These are phyloP conservation scores for Hypoxylon sp. DNA, from an alignment of 2,329 filamentous ascomycete genomes.

Conservation along the genomic window DNA sequence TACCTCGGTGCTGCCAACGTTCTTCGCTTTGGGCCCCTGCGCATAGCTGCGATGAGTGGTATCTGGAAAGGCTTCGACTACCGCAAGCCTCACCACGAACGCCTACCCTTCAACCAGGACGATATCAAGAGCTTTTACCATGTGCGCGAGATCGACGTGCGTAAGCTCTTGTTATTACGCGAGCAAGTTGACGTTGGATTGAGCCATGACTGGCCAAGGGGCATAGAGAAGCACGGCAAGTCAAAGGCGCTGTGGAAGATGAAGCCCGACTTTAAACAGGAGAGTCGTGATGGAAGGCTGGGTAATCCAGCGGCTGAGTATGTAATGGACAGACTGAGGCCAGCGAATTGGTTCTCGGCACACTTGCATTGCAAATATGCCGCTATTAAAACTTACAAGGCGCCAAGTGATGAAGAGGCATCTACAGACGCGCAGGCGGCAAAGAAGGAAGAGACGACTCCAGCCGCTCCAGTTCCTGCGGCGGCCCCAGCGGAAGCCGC, in stretches of 20 bases:
- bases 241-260: conserved; percentile 75
- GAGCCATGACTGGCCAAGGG: conserved; percentile 95
- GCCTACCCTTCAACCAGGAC: conserved; percentile 83
- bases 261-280: conserved; percentile 82
- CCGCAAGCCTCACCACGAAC: conserved; percentile 84
- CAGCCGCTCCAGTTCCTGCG: not conserved
- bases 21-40: conserved; percentile 83
- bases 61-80: conserved; percentile 97
- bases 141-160: conserved; percentile 88
- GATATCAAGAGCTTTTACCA: conserved; percentile 91
- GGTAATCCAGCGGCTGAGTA: conserved; percentile 85
- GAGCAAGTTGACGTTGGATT: conserved; percentile 92
- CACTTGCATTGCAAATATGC: conserved; percentile 92
- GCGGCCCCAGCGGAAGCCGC: conserved; percentile 60
- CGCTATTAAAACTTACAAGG: conserved; percentile 73
- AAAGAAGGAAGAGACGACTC: conserved; percentile 8
- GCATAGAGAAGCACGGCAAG: conserved; percentile 85
- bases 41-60: conserved; percentile 90
- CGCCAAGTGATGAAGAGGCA: conserved; percentile 48
- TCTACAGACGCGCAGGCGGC: conserved; percentile 26
- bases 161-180: conserved; percentile 87
- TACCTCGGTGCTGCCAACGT: conserved; percentile 96
- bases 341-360: conserved; percentile 91
- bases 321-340: conserved; percentile 85
- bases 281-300: conserved; percentile 81